phyloP scores from a whole-genome alignment of 2,329 filamentous ascomycete species.

The Canariomyces notabilis region DNA sequence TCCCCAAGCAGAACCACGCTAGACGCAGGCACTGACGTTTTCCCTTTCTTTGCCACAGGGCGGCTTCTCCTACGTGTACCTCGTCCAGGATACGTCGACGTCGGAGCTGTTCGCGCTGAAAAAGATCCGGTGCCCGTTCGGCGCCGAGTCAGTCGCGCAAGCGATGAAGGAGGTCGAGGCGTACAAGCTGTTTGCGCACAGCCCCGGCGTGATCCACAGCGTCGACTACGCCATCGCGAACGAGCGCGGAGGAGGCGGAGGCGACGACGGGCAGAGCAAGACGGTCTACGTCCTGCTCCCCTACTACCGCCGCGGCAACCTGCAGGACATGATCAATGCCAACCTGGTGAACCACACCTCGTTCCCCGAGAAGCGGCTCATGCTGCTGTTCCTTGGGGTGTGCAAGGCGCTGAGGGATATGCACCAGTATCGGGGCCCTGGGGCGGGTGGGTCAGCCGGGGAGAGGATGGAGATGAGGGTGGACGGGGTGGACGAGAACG shows the following conservation, averaged over 20 bases:
- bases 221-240: conserved; percentile 78
- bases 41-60: conserved; percentile 49
- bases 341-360: conserved; percentile 91
- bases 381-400: conserved; percentile 87
- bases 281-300: conserved; percentile 95
- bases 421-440: conserved; percentile 72
- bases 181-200: conserved; percentile 80
- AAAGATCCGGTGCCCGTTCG: conserved; percentile 98
- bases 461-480: conserved; percentile 49
- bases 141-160: conserved; percentile 88
- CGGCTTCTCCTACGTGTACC: conserved; percentile 98
- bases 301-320: conserved; percentile 90
- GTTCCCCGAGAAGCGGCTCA: conserved; percentile 82
- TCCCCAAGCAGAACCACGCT: neutral
- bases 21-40: neutral
- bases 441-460: conserved; percentile 28
- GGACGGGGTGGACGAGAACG: conserved; percentile 34
- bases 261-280: conserved; percentile 60
- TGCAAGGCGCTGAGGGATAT: conserved; percentile 83
- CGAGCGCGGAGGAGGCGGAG: conserved; percentile 57
- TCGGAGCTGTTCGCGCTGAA: conserved; percentile 90
- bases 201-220: conserved; percentile 80
- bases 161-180: conserved; percentile 97
- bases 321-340: conserved; percentile 97
- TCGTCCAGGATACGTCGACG: conserved; percentile 84